phyloP scores from a whole-genome alignment of 129 eudicot genomes.

The Escallonia rubra region DNA sequence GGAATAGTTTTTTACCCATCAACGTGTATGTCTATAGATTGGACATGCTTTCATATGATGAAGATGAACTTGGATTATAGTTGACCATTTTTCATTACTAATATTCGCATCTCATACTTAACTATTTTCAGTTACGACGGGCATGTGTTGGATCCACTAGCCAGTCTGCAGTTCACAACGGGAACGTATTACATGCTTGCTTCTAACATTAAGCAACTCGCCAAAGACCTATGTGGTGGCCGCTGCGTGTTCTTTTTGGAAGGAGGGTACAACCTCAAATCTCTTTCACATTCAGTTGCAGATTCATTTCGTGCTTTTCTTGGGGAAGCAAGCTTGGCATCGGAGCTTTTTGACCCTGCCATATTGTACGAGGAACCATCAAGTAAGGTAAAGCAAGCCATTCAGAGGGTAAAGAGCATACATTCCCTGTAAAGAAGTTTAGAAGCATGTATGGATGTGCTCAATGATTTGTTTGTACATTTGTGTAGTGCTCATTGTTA shows the following conservation, averaged over 20 bases:
- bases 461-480: too few relatives aligned
- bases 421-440: slow-evolving; percentile 43
- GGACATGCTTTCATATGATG: too few relatives aligned
- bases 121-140: slow-evolving; percentile 65
- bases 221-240: slow-evolving; percentile 81
- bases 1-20: too few relatives aligned
- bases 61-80: too few relatives aligned
- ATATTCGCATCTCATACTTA: too few relatives aligned
- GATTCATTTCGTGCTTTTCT: slow-evolving; percentile 87
- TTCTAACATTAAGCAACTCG: slow-evolving; percentile 73
- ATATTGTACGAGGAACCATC: slow-evolving; percentile 83
- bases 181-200: slow-evolving; percentile 92
- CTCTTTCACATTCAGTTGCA: slow-evolving; percentile 80
- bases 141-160: slow-evolving; percentile 85
- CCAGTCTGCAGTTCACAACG: slow-evolving; percentile 82
- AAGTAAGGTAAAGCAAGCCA: slow-evolving; percentile 60
- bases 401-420: slow-evolving; percentile 60
- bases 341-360: slow-evolving; percentile 47
- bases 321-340: slow-evolving; percentile 77
- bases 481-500: too few relatives aligned
- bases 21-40: too few relatives aligned
- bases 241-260: slow-evolving; percentile 93
- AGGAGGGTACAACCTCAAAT: slow-evolving; percentile 85
- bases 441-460: too few relatives aligned
- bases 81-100: too few relatives aligned